A percentile compares a stretch with the other conserved stretches of the same genome.
phyloP scores from a whole-genome alignment of 441 rosid genomes.

The Adansonia gregorii region DNA sequence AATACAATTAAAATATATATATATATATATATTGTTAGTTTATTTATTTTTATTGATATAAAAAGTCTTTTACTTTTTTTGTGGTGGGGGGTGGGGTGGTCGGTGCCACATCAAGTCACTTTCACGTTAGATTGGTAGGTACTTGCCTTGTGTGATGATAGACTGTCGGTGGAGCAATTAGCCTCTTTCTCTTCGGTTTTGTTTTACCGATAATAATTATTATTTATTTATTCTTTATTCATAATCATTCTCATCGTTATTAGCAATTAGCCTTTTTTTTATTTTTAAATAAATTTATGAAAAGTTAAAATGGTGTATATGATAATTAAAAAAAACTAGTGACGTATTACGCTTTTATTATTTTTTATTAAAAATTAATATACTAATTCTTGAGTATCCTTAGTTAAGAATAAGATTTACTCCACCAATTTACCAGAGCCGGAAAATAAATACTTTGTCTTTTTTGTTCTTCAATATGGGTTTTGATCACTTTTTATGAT shows the following conservation, averaged over 20 bases:
- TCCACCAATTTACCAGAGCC: background rate
- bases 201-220: background rate
- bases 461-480: background rate
- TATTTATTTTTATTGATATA: background rate
- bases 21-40: background rate
- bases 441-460: no score
- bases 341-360: background rate
- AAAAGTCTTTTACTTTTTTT: background rate
- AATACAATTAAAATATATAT: no score
- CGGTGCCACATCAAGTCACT: conserved; percentile 18
- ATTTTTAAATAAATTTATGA: background rate
- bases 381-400: no score
- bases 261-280: no score
- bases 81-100: background rate
- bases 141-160: conserved; percentile 24
- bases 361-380: no score
- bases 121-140: conserved; percentile 24
- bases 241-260: no score
- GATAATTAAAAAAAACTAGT: no score
- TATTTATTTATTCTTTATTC: background rate
- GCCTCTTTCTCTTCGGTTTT: background rate
- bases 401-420: no score
- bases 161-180: conserved; percentile 48
- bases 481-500: conserved; percentile 19
- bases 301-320: no score